Percentiles rank a stretch among this genome's conserved stretches.
Evolutionary conservation across 1,284 basidiomycete genomes (phyloP).

Genomic region (Macrocystidia cucumis): DNA sequence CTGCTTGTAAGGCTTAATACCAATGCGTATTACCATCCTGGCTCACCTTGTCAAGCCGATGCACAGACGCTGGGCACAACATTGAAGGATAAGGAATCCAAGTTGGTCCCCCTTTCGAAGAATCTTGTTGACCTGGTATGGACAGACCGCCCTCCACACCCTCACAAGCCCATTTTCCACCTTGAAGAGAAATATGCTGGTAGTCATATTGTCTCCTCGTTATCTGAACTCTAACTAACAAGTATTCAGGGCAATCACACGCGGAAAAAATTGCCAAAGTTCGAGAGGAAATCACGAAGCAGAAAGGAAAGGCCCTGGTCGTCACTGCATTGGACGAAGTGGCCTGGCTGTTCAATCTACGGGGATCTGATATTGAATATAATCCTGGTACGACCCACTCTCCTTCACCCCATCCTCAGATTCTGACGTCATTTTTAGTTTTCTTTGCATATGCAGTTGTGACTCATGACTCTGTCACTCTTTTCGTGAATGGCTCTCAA

Average conservation of each 20-base stretch:
- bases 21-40: conserved; percentile 1
- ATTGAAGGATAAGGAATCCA: conserved; percentile 42
- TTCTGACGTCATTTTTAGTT: conserved; percentile 31
- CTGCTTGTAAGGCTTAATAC: conserved; percentile 39
- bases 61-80: conserved; percentile 48
- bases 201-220: no score
- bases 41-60: conserved; percentile 34
- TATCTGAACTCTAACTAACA: not conserved
- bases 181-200: conserved; percentile 60
- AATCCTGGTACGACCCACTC: conserved; percentile 52
- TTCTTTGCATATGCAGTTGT: conserved; percentile 93
- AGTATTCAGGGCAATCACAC: conserved; percentile 49
- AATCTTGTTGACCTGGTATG: conserved; percentile 87
- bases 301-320: conserved; percentile 62
- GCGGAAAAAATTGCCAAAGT: conserved; percentile 62
- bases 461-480: conserved; percentile 52
- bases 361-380: conserved; percentile 89
- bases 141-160: conserved; percentile 67
- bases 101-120: conserved; percentile 53
- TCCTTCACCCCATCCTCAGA: not conserved
- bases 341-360: conserved; percentile 92
- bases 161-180: conserved; percentile 63
- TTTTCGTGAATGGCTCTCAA: conserved; percentile 73
- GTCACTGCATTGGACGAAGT: conserved; percentile 85
- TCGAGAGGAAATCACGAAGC: conserved; percentile 58